Evolutionary conservation across 345 rosid species (phyloP).

Genomic region (Trapa bicornis): DNA sequence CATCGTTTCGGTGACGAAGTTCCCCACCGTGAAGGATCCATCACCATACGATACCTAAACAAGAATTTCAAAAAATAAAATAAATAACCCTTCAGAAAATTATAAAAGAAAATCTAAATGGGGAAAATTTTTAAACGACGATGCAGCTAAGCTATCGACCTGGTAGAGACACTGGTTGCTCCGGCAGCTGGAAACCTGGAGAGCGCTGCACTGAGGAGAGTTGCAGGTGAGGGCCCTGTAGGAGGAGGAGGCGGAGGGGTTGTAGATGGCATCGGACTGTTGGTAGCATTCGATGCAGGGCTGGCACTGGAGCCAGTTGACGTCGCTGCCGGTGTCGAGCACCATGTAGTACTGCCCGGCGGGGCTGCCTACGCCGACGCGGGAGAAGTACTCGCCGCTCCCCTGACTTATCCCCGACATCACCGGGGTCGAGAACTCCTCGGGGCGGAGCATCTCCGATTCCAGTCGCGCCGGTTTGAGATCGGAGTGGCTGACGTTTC

Average conservation of each 20-base stretch:
- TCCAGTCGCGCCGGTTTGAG: slow-evolving; percentile 34
- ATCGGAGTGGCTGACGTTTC: slow-evolving; percentile 30
- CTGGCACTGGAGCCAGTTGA: slow-evolving; percentile 79
- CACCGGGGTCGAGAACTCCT: slow-evolving; percentile 53
- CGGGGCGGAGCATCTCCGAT: slow-evolving; percentile 24
- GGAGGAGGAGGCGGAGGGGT: slow-evolving; percentile 57
- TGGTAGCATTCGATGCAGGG: slow-evolving; percentile 76
- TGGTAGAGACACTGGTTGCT: slow-evolving; percentile 49
- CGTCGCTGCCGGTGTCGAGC: slow-evolving; percentile 51
- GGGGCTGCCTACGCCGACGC: slow-evolving; percentile 71
- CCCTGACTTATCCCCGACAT: slow-evolving; percentile 69
- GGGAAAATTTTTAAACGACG: neutral
- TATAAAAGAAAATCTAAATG: neutral
- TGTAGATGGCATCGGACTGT: slow-evolving; percentile 69
- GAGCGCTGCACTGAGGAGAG: slow-evolving; percentile 39
- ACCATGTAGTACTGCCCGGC: slow-evolving; percentile 34
- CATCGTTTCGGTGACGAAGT: slow-evolving; percentile 57
- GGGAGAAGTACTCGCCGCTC: slow-evolving; percentile 88
- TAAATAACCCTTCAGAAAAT: neutral
- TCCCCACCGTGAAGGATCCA: slow-evolving; percentile 78
- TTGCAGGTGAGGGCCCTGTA: slow-evolving; percentile 42
- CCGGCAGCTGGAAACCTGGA: slow-evolving; percentile 45
- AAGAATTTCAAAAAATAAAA: neutral
- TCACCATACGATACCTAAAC: slow-evolving; percentile 75
- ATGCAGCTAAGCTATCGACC: slow-evolving; percentile 16